These are phyloP conservation scores for Ambrosiella cleistominuta DNA, from an alignment of 2,329 filamentous ascomycete genomes.

Conservation along the genomic window DNA sequence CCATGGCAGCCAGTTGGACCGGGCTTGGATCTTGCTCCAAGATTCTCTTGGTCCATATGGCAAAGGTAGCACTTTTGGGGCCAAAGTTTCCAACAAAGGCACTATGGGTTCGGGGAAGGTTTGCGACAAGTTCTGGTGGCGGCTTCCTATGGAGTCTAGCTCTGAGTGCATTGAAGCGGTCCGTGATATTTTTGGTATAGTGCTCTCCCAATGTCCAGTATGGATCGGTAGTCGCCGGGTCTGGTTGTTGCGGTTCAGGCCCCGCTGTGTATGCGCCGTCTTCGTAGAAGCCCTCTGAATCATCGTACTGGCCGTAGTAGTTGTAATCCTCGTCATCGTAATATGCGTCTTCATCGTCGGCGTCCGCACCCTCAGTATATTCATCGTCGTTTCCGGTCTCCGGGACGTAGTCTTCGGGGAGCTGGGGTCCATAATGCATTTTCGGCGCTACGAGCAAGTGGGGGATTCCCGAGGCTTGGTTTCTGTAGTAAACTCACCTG, in stretches of 20 bases:
- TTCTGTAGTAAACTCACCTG: slow-evolving; percentile 38
- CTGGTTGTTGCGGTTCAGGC: slow-evolving; percentile 22
- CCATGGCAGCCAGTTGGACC: slow-evolving; percentile 44
- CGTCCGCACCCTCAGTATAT: slow-evolving; percentile 13
- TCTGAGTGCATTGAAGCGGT: slow-evolving; percentile 50
- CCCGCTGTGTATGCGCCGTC: slow-evolving; percentile 65
- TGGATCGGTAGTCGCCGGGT: slow-evolving; percentile 18
- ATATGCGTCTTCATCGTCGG: slow-evolving; percentile 14
- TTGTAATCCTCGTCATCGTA: slow-evolving; percentile 16
- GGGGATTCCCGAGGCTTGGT: slow-evolving; percentile 58
- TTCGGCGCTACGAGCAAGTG: slow-evolving; percentile 49
- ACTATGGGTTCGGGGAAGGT: slow-evolving; percentile 36
- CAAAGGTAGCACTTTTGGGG: slow-evolving; percentile 30
- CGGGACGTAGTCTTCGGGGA: slow-evolving; percentile 22
- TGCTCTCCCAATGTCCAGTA: slow-evolving; percentile 37
- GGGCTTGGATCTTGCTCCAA: slow-evolving; percentile 38
- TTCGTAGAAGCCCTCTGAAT: slow-evolving; percentile 46
- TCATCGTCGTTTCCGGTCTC: slow-evolving; percentile 13
- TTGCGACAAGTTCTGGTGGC: slow-evolving; percentile 32
- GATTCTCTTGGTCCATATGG: slow-evolving; percentile 35
- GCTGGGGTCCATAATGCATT: slow-evolving; percentile 29
- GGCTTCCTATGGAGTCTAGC: slow-evolving; percentile 38
- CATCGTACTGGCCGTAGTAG: slow-evolving; percentile 27
- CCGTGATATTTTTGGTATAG: slow-evolving; percentile 50
- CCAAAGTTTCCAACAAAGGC: slow-evolving; percentile 38